These are phyloP conservation scores for Debaryomyces coudertii DNA, from an alignment of 1,139 yeast genomes.

Conservation along the genomic window DNA sequence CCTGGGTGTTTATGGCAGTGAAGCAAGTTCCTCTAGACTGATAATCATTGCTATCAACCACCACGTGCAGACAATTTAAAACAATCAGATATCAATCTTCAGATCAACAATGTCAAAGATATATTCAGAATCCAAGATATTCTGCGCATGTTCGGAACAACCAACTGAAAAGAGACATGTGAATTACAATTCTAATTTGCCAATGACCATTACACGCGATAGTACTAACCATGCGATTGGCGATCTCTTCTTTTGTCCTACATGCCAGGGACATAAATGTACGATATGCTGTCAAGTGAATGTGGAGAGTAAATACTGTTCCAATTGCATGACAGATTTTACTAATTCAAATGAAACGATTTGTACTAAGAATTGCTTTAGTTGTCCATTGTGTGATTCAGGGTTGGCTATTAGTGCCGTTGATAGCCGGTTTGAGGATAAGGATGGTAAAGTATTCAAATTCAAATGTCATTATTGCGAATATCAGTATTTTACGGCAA, in stretches of 20 bases:
- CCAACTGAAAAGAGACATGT: background rate
- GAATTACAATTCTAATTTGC: constrained; percentile 1
- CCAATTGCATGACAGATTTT: constrained; percentile 42
- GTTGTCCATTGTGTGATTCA: constrained; percentile 41
- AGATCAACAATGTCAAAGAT: constrained; percentile 14
- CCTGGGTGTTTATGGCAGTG: background rate
- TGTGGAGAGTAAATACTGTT: constrained; percentile 36
- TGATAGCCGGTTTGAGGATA: constrained; percentile 23
- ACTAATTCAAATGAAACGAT: constrained; percentile 28
- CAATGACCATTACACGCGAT: background rate
- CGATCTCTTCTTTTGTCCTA: constrained; percentile 42
- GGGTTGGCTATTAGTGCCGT: constrained; percentile 29
- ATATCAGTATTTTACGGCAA: constrained; percentile 30
- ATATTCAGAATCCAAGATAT: constrained; percentile 13
- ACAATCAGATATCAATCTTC: constrained; percentile 2
- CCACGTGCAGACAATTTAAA: constrained; percentile 10
- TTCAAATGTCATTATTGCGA: constrained; percentile 39
- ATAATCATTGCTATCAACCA: background rate
- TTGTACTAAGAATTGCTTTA: constrained; percentile 42
- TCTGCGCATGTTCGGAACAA: constrained; percentile 11
- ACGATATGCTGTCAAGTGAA: constrained; percentile 28
- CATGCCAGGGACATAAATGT: constrained; percentile 38
- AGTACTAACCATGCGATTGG: constrained; percentile 1
- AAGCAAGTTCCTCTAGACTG: background rate
- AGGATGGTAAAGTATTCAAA: constrained; percentile 36